phyloP scores from a whole-genome alignment of 2,329 filamentous ascomycete species.

The Cladosporium sp. region DNA sequence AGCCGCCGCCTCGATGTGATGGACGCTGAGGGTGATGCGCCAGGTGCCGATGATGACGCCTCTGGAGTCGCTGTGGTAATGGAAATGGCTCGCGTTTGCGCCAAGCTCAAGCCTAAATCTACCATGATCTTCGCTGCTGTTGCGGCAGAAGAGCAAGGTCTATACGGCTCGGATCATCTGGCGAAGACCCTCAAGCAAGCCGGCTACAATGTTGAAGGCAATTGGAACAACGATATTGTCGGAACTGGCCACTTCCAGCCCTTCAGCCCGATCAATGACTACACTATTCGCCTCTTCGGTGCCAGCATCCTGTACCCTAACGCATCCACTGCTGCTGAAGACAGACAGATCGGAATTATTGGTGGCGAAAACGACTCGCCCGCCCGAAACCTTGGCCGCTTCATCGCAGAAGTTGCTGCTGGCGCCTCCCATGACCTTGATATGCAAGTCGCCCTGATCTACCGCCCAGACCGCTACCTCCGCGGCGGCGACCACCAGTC shows the following conservation, averaged over 20 bases:
- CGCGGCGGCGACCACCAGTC: constrained; percentile 58
- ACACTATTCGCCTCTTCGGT: constrained; percentile 57
- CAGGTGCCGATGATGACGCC: constrained; percentile 60
- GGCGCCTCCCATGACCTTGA: constrained; percentile 52
- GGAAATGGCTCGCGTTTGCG: constrained; percentile 56
- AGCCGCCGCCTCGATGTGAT: constrained; percentile 52
- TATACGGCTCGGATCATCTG: constrained; percentile 54
- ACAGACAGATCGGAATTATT: constrained; percentile 43
- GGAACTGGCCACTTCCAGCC: constrained; percentile 48
- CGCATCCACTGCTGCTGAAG: constrained; percentile 42
- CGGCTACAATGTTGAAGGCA: constrained; percentile 56
- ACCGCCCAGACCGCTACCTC: constrained; percentile 57
- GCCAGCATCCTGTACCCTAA: constrained; percentile 47
- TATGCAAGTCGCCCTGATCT: constrained; percentile 59
- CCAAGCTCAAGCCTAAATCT: constrained; percentile 49
- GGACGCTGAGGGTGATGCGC: constrained; percentile 54
- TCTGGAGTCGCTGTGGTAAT: constrained; percentile 57
- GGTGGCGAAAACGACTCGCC: constrained; percentile 58
- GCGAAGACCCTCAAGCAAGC: constrained; percentile 55
- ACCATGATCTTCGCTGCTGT: constrained; percentile 60
- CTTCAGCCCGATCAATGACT: constrained; percentile 37
- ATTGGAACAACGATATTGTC: constrained; percentile 60
- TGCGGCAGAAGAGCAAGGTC: constrained; percentile 59
- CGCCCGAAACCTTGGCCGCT: constrained; percentile 56
- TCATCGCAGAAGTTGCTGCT: constrained; percentile 56